A percentile compares a stretch with the other conserved stretches of the same genome.
Conservation (phyloP, 176 grass and related monocot genomes). For the Thalia dealbata region DNA sequence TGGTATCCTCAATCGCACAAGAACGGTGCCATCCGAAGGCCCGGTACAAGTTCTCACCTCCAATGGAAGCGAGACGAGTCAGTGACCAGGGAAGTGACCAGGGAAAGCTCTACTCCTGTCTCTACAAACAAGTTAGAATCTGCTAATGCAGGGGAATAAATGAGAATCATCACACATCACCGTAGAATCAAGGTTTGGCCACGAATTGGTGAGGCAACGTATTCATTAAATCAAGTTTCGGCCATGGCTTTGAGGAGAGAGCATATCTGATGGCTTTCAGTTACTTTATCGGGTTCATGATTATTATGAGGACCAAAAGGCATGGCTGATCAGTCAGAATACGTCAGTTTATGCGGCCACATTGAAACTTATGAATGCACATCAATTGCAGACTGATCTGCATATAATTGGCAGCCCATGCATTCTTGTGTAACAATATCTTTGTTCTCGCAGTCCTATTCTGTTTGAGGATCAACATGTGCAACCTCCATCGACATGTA, state of each 20-base stretch:
- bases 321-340: background rate
- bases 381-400: background rate
- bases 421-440: background rate
- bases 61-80: conserved; percentile 75
- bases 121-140: conserved; percentile 16
- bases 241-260: background rate
- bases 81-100: conserved; percentile 18
- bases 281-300: background rate
- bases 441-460: too few relatives aligned
- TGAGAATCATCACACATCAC: background rate
- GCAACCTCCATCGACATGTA: background rate
- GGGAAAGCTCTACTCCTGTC: conserved; percentile 23
- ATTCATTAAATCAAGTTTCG: background rate
- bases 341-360: background rate
- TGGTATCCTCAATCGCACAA: conserved; percentile 13
- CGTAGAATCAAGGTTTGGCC: too few relatives aligned
- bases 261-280: background rate
- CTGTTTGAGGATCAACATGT: background rate
- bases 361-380: background rate
- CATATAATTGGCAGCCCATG: background rate
- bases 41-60: conserved; percentile 29
- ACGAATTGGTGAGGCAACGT: too few relatives aligned
- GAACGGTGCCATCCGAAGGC: conserved; percentile 27
- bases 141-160: background rate
- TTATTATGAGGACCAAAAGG: background rate